Conservation (phyloP, 2,329 filamentous ascomycete species). For the Mycosphaerella sp. region DNA sequence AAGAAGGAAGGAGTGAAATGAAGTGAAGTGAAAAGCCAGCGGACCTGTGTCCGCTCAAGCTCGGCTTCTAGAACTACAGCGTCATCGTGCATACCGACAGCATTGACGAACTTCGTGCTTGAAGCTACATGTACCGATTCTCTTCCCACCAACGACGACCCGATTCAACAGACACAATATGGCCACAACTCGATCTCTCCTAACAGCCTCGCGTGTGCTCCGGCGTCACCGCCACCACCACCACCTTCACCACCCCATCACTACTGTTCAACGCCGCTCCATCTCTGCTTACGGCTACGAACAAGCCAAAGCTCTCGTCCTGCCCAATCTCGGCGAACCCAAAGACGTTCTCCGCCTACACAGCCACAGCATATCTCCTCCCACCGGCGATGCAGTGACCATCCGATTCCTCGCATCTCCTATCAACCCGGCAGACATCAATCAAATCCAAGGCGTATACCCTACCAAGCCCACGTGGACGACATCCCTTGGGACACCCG, state of each 20-base stretch:
- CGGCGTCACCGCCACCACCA: no score
- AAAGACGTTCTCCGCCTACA: slow-evolving; percentile 64
- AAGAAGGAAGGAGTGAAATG: not conserved
- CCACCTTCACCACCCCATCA: not conserved
- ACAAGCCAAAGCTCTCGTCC: slow-evolving; percentile 75
- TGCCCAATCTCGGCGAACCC: slow-evolving; percentile 68
- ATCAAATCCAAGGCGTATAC: slow-evolving; percentile 96
- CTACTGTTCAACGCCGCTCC: slow-evolving; percentile 33
- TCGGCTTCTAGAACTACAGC: not conserved
- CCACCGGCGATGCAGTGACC: slow-evolving; percentile 64
- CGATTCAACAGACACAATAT: slow-evolving; percentile 10
- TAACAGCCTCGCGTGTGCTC: not conserved
- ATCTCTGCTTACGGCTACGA: slow-evolving; percentile 70
- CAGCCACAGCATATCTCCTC: slow-evolving; percentile 69
- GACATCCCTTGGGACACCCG: slow-evolving; percentile 65
- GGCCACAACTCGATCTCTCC: slow-evolving; percentile 24
- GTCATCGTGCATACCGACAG: slow-evolving; percentile 3
- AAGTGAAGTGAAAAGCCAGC: not conserved
- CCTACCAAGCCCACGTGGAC: slow-evolving; percentile 76
- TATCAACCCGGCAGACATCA: slow-evolving; percentile 96
- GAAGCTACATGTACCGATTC: not conserved
- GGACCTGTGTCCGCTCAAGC: slow-evolving; percentile 3
- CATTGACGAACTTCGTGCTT: not conserved
- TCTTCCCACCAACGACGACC: not conserved
- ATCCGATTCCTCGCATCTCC: slow-evolving; percentile 84